Evolutionary conservation across 2,329 filamentous ascomycete genomes (phyloP), one percentile per base, ranked within the genome.

Genomic region (Coniochaeta hoffmannii): DNA sequence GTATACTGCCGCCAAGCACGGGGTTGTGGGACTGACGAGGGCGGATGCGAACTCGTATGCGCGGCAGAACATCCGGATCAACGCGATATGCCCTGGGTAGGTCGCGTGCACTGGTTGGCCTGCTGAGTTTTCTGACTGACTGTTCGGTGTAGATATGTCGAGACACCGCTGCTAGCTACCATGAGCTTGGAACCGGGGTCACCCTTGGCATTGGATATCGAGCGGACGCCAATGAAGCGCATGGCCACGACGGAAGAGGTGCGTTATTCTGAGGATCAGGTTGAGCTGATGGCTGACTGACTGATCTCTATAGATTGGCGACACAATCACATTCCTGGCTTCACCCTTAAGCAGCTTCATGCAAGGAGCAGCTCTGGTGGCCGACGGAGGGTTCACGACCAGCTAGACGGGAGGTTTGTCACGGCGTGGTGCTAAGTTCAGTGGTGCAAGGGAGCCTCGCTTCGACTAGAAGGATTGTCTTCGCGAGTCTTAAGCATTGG

Each of bases 51-150:
- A 76, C 51, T 71, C 72, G 1, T 84, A 83, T 66, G 77, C 75
- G 1, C 62, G 70, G 4, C 62, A 71, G 51, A 75, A 74, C 3
- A 81, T 85, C 56, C 76, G 80, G 51, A 79, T 85, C 65, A 85
- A 85, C 61, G 80, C 79, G 2, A 76, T 85, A n/a, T 83, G 81
- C 55, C 81, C 81, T 0, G 78, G 76, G 54, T 72, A 34, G 15
- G 49, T 46, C 15, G 4, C 12, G 15, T 17, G 46, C 4, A 41
- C 17, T 10, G 22, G 22, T 15, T 46, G 14, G 30, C n/a, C 6
- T 7, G 22, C 12, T 12, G 30, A 12, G 34, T 9, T 36, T 12
- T 11, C 9, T 36, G 10, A 9, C 41, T 46, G 41, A 46, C 41
- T 3, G 15, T 2, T 32, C 35, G 14, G n/a, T 11, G 50, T n/a